These are phyloP conservation scores for Cutaneotrichosporon dermatis DNA, from an alignment of 1,284 basidiomycete genomes.

Conservation along the genomic window DNA sequence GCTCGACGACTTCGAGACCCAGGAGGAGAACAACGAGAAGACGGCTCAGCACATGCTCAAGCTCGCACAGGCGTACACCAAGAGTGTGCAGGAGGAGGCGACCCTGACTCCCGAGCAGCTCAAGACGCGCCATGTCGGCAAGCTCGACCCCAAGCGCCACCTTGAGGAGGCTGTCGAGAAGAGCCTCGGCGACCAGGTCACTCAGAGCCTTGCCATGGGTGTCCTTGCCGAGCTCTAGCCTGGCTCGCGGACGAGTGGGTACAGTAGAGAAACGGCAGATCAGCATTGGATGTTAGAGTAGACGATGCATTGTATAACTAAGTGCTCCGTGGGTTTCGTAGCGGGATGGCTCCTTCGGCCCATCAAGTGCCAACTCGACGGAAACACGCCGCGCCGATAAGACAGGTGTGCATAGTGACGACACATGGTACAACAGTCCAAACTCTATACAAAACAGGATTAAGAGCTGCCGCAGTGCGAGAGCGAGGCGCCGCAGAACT, in stretches of 20 bases:
- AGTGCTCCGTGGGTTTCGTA: background rate
- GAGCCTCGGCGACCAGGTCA: slow-evolving; percentile 92
- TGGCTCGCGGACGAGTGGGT: background rate
- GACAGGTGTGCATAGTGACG: background rate
- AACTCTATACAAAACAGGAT: slow-evolving; percentile 10
- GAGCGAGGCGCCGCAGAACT: slow-evolving; percentile 69
- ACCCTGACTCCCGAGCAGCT: slow-evolving; percentile 83
- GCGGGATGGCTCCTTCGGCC: background rate
- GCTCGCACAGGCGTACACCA: slow-evolving; percentile 87
- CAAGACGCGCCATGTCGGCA: slow-evolving; percentile 93
- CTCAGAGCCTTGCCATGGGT: slow-evolving; percentile 89
- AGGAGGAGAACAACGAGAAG: slow-evolving; percentile 80
- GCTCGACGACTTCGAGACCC: slow-evolving; percentile 77
- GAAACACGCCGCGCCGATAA: background rate
- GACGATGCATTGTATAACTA: slow-evolving; percentile 24
- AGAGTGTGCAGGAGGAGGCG: slow-evolving; percentile 92
- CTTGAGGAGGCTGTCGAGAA: slow-evolving; percentile 94
- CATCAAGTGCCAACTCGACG: background rate
- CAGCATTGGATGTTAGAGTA: slow-evolving; percentile 8
- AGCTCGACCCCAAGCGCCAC: slow-evolving; percentile 95
- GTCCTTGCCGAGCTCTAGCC: slow-evolving; percentile 75
- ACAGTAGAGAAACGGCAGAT: background rate
- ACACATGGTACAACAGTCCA: slow-evolving; percentile 14
- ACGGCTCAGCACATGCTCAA: slow-evolving; percentile 92
- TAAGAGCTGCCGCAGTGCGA: slow-evolving; percentile 25